phyloP scores from a whole-genome alignment of 306 rosid genomes.

The Malus orientalis region DNA sequence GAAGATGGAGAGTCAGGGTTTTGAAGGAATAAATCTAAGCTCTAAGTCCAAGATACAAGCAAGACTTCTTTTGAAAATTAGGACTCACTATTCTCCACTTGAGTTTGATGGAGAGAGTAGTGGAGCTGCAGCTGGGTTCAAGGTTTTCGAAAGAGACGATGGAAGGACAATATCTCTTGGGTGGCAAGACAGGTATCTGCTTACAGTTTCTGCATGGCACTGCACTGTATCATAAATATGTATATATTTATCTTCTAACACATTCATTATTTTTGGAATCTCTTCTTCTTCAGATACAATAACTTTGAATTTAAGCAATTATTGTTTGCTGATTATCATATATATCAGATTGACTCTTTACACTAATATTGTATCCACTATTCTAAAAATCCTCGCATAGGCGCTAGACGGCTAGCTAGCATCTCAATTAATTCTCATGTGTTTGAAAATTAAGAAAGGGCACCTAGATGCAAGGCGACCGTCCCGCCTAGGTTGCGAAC shows the following conservation, averaged over 20 bases:
- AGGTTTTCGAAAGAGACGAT: constrained; percentile 67
- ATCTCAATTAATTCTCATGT: too few relatives aligned
- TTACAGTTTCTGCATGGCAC: constrained; percentile 67
- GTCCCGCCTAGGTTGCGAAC: too few relatives aligned
- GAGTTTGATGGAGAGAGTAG: constrained; percentile 49
- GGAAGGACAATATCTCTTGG: constrained; percentile 63
- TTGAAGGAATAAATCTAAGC: constrained; percentile 40
- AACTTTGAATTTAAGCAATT: not conserved
- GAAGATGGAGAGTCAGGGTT: constrained; percentile 61
- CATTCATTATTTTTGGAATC: not conserved
- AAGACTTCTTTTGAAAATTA: constrained; percentile 57
- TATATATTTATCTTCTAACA: not conserved
- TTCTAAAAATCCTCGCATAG: too few relatives aligned
- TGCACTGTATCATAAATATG: constrained; percentile 11
- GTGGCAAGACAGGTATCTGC: constrained; percentile 75
- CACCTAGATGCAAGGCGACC: too few relatives aligned
- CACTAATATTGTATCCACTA: not conserved
- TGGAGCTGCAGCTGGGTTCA: constrained; percentile 56
- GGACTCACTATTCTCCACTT: constrained; percentile 51
- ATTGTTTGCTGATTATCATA: not conserved
- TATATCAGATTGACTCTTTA: not conserved
- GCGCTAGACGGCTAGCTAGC: rapidly evolving
- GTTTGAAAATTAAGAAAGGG: too few relatives aligned
- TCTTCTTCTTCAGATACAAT: not conserved
- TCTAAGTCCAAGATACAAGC: constrained; percentile 69